Percentiles rank a stretch among this genome's conserved stretches.
Evolutionary conservation across 2,329 filamentous ascomycete species (phyloP).

Genomic region (Paraphaeosphaeria sporulosa): DNA sequence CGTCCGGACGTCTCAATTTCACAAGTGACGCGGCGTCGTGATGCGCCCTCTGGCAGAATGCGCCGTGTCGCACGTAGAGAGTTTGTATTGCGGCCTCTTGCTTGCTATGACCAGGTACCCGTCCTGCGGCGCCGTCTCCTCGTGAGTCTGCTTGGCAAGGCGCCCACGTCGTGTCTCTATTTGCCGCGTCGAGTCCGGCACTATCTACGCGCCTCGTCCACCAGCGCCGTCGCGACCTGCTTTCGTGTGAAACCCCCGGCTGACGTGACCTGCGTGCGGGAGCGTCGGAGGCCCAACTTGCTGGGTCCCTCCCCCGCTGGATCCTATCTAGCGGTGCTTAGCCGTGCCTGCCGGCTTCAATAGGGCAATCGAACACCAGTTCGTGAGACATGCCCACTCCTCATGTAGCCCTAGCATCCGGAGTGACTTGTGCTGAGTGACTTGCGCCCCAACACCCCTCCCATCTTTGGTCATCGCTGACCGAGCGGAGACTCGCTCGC

Average conservation of each 20-base stretch:
- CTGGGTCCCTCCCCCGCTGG: slow-evolving; percentile 15
- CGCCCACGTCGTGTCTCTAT: slow-evolving; percentile 39
- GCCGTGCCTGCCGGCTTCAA: slow-evolving; percentile 6
- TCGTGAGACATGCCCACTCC: slow-evolving; percentile 11
- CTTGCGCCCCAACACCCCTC: neutral
- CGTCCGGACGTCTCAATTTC: neutral
- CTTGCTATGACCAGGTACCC: slow-evolving; percentile 19
- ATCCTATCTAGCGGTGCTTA: slow-evolving; percentile 7
- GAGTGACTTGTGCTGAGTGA: neutral
- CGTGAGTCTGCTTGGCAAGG: slow-evolving; percentile 30
- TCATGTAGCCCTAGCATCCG: slow-evolving; percentile 2
- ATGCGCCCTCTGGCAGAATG: slow-evolving; percentile 21
- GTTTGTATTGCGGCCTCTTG: slow-evolving; percentile 9
- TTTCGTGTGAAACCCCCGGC: slow-evolving; percentile 31
- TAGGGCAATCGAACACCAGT: slow-evolving; percentile 12
- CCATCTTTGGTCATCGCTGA: neutral
- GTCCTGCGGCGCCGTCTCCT: slow-evolving; percentile 23
- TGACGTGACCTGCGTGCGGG: slow-evolving; percentile 36
- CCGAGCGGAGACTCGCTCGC: slow-evolving; percentile 7
- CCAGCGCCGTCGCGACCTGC: slow-evolving; percentile 29
- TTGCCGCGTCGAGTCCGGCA: slow-evolving; percentile 42
- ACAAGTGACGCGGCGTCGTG: slow-evolving; percentile 11
- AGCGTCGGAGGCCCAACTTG: slow-evolving; percentile 24
- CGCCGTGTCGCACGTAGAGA: slow-evolving; percentile 36
- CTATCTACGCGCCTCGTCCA: slow-evolving; percentile 20